phyloP scores from a whole-genome alignment of 75 land plant genomes.

The Larix kaempferi region DNA sequence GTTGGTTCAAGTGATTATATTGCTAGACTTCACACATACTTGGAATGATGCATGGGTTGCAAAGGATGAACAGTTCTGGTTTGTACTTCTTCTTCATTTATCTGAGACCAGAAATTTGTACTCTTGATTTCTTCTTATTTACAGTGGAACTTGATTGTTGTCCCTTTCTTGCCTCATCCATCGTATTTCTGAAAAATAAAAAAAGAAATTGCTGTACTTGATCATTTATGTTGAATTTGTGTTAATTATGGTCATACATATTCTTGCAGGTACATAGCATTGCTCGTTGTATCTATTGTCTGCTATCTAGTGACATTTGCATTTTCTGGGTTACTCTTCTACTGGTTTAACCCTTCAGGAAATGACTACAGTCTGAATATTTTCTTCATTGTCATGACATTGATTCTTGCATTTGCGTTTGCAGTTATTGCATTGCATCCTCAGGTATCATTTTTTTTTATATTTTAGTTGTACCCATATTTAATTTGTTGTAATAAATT shows the following conservation, averaged over 20 bases:
- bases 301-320: conserved; percentile 75
- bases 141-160: neutral
- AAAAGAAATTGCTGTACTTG: neutral
- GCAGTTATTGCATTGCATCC: conserved; percentile 66
- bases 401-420: conserved; percentile 75
- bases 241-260: neutral
- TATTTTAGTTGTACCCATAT: conserved; percentile 3
- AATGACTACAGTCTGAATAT: conserved; percentile 86
- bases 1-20: conserved; percentile 80
- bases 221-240: neutral
- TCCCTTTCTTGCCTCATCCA: neutral
- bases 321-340: conserved; percentile 70
- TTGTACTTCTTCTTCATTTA: conserved; percentile 5
- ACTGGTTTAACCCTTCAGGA: conserved; percentile 98
- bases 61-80: conserved; percentile 88
- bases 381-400: conserved; percentile 87
- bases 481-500: neutral
- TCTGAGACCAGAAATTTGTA: neutral
- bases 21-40: conserved; percentile 81
- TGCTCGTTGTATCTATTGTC: conserved; percentile 61
- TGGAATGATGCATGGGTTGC: conserved; percentile 96
- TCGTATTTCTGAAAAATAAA: neutral
- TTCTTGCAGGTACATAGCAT: conserved; percentile 52
- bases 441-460: conserved; percentile 35
- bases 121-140: neutral